Conservation (phyloP, 2,329 filamentous ascomycete species). For the Exophiala sideris region DNA sequence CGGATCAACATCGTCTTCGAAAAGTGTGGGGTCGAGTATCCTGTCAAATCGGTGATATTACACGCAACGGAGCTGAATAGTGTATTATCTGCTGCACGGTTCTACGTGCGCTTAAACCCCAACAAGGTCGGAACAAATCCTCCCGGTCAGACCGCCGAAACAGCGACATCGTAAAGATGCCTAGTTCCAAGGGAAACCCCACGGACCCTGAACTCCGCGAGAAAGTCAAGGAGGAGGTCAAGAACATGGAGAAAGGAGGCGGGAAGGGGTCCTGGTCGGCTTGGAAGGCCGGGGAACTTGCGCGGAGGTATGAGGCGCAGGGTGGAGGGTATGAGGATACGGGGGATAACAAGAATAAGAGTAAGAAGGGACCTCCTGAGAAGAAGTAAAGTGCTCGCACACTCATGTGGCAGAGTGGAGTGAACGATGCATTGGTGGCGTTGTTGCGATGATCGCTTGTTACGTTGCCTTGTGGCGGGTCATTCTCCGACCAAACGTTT, state of each 20-base stretch:
- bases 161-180: constrained; percentile 8
- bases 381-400: constrained; percentile 14
- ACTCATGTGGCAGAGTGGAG: too few species aligned
- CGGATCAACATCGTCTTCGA: constrained; percentile 1
- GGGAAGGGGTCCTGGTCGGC: constrained; percentile 27
- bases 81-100: not conserved
- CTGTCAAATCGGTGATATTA: not conserved
- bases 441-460: not conserved
- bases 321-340: constrained; percentile 26
- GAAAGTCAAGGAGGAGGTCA: constrained; percentile 28
- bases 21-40: not conserved
- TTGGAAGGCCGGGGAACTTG: constrained; percentile 28
- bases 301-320: constrained; percentile 22
- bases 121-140: not conserved
- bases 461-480: too few species aligned
- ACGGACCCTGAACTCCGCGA: constrained; percentile 26
- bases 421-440: too few species aligned
- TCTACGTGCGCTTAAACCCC: not conserved
- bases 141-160: not conserved
- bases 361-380: constrained; percentile 25
- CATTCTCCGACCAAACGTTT: too few species aligned
- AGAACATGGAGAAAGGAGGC: constrained; percentile 24
- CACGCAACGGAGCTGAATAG: not conserved
- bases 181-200: constrained; percentile 25
- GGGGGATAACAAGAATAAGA: constrained; percentile 26